Percentiles rank a stretch among this genome's conserved stretches.
Conservation (phyloP, 202 grass and related monocot genomes). For the Dendrocalamus latiflorus region DNA sequence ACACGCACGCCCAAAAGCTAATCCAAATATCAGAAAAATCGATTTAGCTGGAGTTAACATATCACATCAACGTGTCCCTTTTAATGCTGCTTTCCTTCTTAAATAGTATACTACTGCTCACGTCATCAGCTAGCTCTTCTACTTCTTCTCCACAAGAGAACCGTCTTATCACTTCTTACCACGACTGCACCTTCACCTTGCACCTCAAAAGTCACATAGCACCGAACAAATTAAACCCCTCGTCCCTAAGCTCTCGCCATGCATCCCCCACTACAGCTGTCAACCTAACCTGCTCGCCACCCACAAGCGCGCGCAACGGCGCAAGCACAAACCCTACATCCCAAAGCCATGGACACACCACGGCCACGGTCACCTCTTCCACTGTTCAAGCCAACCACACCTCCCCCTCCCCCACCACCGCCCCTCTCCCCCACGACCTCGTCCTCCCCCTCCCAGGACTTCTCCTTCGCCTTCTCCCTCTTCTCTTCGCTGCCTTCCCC, state of each 20-base stretch:
- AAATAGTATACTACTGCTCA: not conserved
- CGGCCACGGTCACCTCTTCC: conserved; percentile 27
- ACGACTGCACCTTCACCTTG: not conserved
- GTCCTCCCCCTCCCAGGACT: conserved; percentile 39
- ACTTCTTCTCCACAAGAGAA: not conserved
- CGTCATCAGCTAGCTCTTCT: not conserved
- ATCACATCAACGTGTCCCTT: not conserved
- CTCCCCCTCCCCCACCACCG: not conserved
- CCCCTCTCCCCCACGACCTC: not conserved
- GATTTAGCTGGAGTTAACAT: not conserved
- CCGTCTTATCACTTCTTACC: not conserved
- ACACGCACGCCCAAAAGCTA: not conserved
- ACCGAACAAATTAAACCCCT: not conserved
- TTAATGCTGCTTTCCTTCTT: not conserved
- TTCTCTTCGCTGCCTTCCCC: not conserved
- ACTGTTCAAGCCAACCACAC: conserved; percentile 11
- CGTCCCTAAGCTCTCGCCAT: not conserved
- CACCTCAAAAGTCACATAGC: not conserved
- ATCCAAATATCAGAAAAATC: not conserved
- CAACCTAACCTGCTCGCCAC: conserved; percentile 24
- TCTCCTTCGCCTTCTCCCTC: conserved; percentile 40
- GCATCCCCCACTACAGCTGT: conserved; percentile 23
- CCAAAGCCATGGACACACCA: conserved; percentile 38
- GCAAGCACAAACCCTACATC: conserved; percentile 26
- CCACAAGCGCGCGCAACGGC: conserved; percentile 3